Evolutionary conservation across 2,329 filamentous ascomycete genomes (phyloP).

Genomic region (Penicillium sclerotiorum): DNA sequence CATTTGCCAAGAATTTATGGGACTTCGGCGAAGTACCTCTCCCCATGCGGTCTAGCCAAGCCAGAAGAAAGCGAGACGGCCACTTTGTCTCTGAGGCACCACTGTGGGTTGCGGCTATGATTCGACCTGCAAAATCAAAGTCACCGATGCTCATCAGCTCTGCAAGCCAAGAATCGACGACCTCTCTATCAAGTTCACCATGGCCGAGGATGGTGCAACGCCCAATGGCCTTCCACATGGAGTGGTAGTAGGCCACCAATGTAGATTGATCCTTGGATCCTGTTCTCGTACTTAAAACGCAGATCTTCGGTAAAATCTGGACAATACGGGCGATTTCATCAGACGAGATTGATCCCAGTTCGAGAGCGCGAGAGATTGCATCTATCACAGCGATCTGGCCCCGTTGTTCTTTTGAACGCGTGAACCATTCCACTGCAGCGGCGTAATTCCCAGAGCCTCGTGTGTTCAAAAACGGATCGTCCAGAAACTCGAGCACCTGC

Average conservation of each 20-base stretch:
- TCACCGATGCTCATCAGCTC: conserved; percentile 26
- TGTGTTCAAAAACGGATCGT: conserved; percentile 41
- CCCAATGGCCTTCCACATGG: conserved; percentile 43
- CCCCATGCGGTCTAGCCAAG: conserved; percentile 24
- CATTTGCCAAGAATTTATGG: conserved; percentile 15
- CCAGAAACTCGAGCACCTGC: conserved; percentile 36
- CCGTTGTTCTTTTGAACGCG: conserved; percentile 19
- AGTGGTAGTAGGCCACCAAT: conserved; percentile 28
- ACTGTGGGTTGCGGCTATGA: conserved; percentile 33
- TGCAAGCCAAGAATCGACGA: conserved; percentile 36
- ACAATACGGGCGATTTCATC: conserved; percentile 38
- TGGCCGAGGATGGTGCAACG: conserved; percentile 38
- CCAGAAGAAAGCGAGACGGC: conserved; percentile 31
- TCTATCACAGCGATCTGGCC: conserved; percentile 27
- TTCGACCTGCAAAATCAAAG: conserved; percentile 30
- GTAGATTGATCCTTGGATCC: conserved; percentile 15
- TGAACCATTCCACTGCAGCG: conserved; percentile 30
- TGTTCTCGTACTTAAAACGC: conserved; percentile 19
- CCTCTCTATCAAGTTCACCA: conserved; percentile 33
- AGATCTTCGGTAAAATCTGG: conserved; percentile 25
- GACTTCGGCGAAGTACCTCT: conserved; percentile 8
- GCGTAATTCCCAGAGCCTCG: conserved; percentile 40
- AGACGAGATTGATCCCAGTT: conserved; percentile 38
- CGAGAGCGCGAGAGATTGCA: conserved; percentile 32
- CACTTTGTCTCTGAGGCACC: conserved; percentile 19